Evolutionary conservation across 1,284 basidiomycete genomes (phyloP).

Genomic region (Cutaneotrichosporon dermatis): DNA sequence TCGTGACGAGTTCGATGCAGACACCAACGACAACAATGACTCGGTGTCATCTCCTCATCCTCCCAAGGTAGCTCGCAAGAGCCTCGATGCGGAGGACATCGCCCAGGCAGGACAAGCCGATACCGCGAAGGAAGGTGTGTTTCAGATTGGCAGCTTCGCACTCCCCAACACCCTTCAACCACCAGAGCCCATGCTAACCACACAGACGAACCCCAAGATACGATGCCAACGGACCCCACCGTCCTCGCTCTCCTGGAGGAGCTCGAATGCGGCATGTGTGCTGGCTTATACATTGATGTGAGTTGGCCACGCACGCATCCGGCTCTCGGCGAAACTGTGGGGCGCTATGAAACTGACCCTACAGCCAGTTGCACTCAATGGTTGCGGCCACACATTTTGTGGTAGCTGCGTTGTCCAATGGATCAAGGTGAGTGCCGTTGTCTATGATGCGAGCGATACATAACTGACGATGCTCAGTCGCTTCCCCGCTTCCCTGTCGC

Average conservation of each 20-base stretch:
- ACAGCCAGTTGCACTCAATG: conserved; percentile 25
- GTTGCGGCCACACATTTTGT: conserved; percentile 26
- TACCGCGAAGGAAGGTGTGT: background rate
- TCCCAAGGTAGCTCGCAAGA: conserved; percentile 13
- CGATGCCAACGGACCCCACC: background rate
- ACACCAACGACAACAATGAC: conserved; percentile 7
- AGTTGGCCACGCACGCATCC: background rate
- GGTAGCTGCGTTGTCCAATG: conserved; percentile 24
- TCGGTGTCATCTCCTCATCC: conserved; percentile 1
- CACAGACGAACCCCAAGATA: background rate
- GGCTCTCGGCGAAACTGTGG: background rate
- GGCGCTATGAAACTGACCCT: conserved; percentile 3
- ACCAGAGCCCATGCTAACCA: background rate
- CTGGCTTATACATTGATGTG: conserved; percentile 24
- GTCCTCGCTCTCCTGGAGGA: conserved; percentile 17
- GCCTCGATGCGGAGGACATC: background rate
- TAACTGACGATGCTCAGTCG: conserved; percentile 11
- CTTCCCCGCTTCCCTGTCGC: conserved; percentile 70
- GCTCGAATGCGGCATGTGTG: conserved; percentile 26
- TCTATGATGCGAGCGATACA: background rate
- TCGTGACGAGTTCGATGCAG: conserved; percentile 13
- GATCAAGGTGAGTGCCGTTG: conserved; percentile 17
- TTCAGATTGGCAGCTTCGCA: background rate
- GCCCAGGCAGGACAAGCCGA: background rate
- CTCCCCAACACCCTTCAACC: background rate